These are phyloP conservation scores for Citrus trifoliata DNA, from an alignment of 345 rosid genomes.

Conservation along the genomic window DNA sequence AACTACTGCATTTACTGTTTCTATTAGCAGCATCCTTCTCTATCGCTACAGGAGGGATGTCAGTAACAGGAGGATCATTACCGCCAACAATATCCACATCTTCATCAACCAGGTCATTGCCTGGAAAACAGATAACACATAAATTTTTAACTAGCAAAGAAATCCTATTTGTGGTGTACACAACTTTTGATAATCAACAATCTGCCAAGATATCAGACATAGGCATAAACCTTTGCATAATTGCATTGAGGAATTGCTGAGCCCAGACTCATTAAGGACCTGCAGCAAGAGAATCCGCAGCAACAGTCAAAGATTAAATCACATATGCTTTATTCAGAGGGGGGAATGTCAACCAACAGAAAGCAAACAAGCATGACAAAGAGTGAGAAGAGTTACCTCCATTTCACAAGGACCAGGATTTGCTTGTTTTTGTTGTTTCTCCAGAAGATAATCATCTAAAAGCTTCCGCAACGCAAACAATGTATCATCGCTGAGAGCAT, in stretches of 20 bases:
- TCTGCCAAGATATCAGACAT: conserved; percentile 9
- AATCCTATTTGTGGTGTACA: background rate
- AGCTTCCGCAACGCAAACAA: conserved; percentile 66
- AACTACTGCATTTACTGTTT: conserved; percentile 54
- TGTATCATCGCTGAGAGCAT: conserved; percentile 59
- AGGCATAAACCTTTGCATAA: conserved; percentile 52
- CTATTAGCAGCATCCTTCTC: conserved; percentile 56
- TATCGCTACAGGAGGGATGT: conserved; percentile 51
- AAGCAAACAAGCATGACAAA: conserved; percentile 5
- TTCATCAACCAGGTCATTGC: conserved; percentile 59
- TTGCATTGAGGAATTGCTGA: conserved; percentile 61
- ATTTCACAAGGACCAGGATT: conserved; percentile 67
- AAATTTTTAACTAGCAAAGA: conserved; percentile 18
- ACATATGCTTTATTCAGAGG: background rate
- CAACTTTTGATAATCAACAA: background rate
- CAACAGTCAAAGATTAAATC: conserved; percentile 20
- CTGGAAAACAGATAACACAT: conserved; percentile 30
- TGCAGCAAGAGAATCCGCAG: conserved; percentile 31
- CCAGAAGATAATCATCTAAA: conserved; percentile 60
- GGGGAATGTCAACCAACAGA: background rate
- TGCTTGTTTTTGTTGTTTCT: conserved; percentile 45
- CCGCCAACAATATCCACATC: conserved; percentile 85
- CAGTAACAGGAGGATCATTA: conserved; percentile 52
- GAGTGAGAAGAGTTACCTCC: conserved; percentile 51
- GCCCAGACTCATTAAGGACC: conserved; percentile 63